These are phyloP conservation scores for Aspergillus steynii DNA, from an alignment of 495 filamentous ascomycete genomes.

Conservation along the genomic window DNA sequence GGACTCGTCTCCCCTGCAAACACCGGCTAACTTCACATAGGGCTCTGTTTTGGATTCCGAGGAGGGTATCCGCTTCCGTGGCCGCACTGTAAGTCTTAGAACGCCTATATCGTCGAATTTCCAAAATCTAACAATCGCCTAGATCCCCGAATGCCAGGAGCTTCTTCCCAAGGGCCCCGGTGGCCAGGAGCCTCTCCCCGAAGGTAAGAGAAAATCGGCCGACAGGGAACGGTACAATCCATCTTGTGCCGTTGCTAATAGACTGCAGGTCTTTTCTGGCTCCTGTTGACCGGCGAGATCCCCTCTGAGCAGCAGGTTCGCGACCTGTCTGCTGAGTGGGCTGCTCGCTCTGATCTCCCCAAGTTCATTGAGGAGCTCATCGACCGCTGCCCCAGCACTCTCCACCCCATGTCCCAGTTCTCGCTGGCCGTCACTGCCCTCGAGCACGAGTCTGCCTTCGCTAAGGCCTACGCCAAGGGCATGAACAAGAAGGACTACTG, in stretches of 20 bases:
- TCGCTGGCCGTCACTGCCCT: conserved; percentile 95
- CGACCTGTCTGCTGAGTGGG: conserved; percentile 97
- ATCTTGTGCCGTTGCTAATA: neutral
- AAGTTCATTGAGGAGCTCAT: conserved; percentile 98
- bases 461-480: conserved; percentile 97
- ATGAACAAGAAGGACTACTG: conserved; percentile 99
- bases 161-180: conserved; percentile 94
- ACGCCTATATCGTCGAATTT: neutral
- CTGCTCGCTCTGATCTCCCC: conserved; percentile 91
- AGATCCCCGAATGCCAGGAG: conserved; percentile 98
- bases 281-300: conserved; percentile 95
- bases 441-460: conserved; percentile 95
- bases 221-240: neutral
- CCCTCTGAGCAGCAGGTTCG: conserved; percentile 97
- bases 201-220: conserved; percentile 47
- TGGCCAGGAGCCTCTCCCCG: conserved; percentile 92
- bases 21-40: conserved; percentile 33
- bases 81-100: conserved; percentile 70
- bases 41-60: conserved; percentile 97
- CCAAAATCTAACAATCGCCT: conserved; percentile 23
- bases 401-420: conserved; percentile 99
- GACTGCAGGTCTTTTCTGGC: conserved; percentile 84
- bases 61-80: conserved; percentile 98
- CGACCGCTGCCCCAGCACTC: conserved; percentile 96
- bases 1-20: neutral